Evolutionary conservation across 1,139 yeast genomes (phyloP).

Genomic region (Kodamaea suecica): DNA sequence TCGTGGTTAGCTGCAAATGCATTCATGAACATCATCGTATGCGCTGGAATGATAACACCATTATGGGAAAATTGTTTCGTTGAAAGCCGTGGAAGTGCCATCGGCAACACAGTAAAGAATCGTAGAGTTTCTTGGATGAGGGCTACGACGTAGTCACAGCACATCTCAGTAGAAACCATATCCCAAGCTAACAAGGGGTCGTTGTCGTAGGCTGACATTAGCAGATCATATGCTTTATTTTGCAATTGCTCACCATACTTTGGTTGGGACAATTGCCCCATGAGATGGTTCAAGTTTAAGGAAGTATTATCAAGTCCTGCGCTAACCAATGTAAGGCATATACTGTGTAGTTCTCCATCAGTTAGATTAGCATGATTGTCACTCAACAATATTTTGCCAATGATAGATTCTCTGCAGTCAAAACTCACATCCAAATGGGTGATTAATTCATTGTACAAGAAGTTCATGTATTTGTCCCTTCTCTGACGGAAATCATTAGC

Average conservation of each 20-base stretch:
- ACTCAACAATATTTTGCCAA: conserved; percentile 35
- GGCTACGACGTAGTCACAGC: conserved; percentile 53
- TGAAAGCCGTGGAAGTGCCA: conserved; percentile 61
- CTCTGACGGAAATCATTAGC: conserved; percentile 32
- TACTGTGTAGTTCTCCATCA: conserved; percentile 51
- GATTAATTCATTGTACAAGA: conserved; percentile 1
- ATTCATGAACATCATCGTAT: conserved; percentile 61
- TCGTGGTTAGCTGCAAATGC: conserved; percentile 74
- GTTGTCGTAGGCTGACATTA: conserved; percentile 31
- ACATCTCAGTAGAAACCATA: conserved; percentile 31
- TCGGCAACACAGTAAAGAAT: conserved; percentile 62
- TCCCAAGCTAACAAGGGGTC: conserved; percentile 46
- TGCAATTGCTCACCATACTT: conserved; percentile 44
- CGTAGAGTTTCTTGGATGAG: conserved; percentile 62
- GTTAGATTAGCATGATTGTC: conserved; percentile 17
- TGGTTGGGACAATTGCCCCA: conserved; percentile 60
- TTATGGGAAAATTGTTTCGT: conserved; percentile 45
- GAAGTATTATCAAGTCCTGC: conserved; percentile 80
- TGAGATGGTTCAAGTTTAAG: conserved; percentile 54
- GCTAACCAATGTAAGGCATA: conserved; percentile 73
- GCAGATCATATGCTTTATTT: conserved; percentile 32
- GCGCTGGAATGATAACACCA: conserved; percentile 46
- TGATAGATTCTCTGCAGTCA: conserved; percentile 32
- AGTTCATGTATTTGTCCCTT: conserved; percentile 55
- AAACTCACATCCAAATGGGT: conserved; percentile 7